A percentile compares a stretch with the other conserved stretches of the same genome.
phyloP scores from a whole-genome alignment of 257 asterid genomes.

The Solanum stenotomum region DNA sequence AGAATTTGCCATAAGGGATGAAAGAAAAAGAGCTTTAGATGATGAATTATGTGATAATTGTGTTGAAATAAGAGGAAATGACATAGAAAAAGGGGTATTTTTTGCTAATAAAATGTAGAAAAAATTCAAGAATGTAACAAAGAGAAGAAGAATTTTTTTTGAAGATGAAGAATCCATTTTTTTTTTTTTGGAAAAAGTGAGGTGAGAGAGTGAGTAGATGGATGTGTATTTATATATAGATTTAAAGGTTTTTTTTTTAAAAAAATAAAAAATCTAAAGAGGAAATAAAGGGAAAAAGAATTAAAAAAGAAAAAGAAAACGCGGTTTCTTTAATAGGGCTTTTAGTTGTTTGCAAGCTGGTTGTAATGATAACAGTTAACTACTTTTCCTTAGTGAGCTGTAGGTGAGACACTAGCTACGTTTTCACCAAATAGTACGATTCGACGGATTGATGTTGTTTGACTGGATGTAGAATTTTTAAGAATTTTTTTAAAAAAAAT shows the following conservation, averaged over 20 bases:
- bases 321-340: background rate
- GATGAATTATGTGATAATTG: slow-evolving; percentile 25
- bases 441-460: background rate
- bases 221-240: slow-evolving; percentile 22
- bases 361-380: background rate
- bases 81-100: slow-evolving; percentile 13
- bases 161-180: slow-evolving; percentile 27
- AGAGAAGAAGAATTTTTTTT: slow-evolving; percentile 7
- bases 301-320: background rate
- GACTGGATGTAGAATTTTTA: background rate
- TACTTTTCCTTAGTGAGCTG: background rate
- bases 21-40: slow-evolving; percentile 13
- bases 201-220: background rate
- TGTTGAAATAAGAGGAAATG: slow-evolving; percentile 45
- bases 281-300: background rate
- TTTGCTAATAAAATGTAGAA: background rate
- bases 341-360: background rate
- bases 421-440: background rate
- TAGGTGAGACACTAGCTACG: background rate
- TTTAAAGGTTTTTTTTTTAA: background rate
- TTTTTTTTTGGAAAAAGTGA: background rate
- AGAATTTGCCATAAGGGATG: slow-evolving; percentile 14
- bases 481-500: no score
- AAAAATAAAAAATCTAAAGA: background rate
- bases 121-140: background rate